phyloP scores from a whole-genome alignment of 2,329 filamentous ascomycete species.

The Sarocladiaceae sp. region DNA sequence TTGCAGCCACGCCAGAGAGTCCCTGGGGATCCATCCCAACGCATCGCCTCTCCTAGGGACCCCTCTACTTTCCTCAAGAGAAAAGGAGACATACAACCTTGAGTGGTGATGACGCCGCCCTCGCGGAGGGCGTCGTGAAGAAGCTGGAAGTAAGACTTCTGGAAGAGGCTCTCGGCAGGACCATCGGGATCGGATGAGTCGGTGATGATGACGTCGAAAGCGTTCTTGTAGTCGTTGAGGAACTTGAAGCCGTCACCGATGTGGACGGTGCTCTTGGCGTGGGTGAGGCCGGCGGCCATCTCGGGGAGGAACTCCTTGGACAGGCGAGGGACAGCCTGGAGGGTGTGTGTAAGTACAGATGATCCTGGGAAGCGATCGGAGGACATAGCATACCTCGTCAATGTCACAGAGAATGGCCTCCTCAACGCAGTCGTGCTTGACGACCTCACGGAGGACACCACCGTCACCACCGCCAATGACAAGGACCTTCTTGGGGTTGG shows the following conservation, averaged over 20 bases:
- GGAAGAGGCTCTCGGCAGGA: conserved; percentile 92
- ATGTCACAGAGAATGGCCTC: conserved; percentile 97
- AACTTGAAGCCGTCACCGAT: conserved; percentile 99
- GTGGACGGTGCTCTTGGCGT: conserved; percentile 90
- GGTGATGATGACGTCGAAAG: conserved; percentile 99
- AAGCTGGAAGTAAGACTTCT: conserved; percentile 98
- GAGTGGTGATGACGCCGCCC: conserved; percentile 97
- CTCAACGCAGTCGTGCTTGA: conserved; percentile 98
- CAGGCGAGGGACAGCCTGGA: conserved; percentile 88
- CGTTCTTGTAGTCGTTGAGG: conserved; percentile 91
- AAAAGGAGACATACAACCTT: conserved; percentile 97
- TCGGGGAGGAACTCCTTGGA: conserved; percentile 96
- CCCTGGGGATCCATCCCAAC: conserved; percentile 10
- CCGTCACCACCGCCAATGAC: conserved; percentile 98
- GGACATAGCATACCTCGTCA: conserved; percentile 72
- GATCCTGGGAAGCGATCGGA: not conserved
- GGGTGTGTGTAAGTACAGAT: not conserved
- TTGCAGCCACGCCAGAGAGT: conserved; percentile 3
- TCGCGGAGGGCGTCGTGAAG: conserved; percentile 85
- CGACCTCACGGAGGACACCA: conserved; percentile 94
- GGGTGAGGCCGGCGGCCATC: conserved; percentile 90
- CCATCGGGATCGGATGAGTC: conserved; percentile 97
- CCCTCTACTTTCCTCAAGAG: conserved; percentile 35
- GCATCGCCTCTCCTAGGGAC: conserved; percentile 29
- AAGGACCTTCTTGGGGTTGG: conserved; percentile 95